Base-by-base conservation (phyloP, 2,329 filamentous ascomycete genomes). In the Gnomoniopsis smithogilvyi region DNA sequence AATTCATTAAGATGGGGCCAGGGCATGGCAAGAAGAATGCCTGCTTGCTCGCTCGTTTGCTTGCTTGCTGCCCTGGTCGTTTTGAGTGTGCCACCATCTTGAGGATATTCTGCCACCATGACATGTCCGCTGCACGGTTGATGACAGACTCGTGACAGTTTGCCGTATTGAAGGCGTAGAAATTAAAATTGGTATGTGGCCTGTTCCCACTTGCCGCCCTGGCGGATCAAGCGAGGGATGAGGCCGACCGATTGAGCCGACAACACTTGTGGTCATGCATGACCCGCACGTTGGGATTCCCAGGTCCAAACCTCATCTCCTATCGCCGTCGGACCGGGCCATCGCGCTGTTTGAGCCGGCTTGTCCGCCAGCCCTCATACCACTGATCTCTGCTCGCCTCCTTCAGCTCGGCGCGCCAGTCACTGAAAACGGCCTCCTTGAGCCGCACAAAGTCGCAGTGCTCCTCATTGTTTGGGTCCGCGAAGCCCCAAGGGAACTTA, bases 401-500 rank as follows among this genome's bases (percentile, higher is more conserved):
- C 62, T 94, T 89, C 61, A 99, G 80, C 71, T 99, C 95, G 47
- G 84, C 84, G 53, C 94, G 89, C 95, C 95, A 99, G 69, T 98
- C 94, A 64, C 80, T 87, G 73, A 99, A 99, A 34, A 99, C 90
- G 8, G 89, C 88, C 61, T 98, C 93, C 76, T 95, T 95, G 65
- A 99, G 82, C 63, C 89, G 88, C 58, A 90, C 80, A 73, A 97
- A 99, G 74, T 99, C 95, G 76, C 95, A 99, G 76, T 99, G 95
- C 67, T 90, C 85, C 33, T 87, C 81, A 68, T 98, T 88, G 78
- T 95, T 93, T 0, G 95, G 95, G 69, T 98, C 92, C 4, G 95
- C 95, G 67, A 97, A 96, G 7, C 95, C 95, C 95, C 95, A 99
- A 0, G 95, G 91, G 72, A 98, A 99, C 64, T 89, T 88, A 61